Evolutionary conservation across 2,329 filamentous ascomycete genomes (phyloP), one percentile per base, ranked within the genome.

Genomic region (Fusarium solani-melongenae): DNA sequence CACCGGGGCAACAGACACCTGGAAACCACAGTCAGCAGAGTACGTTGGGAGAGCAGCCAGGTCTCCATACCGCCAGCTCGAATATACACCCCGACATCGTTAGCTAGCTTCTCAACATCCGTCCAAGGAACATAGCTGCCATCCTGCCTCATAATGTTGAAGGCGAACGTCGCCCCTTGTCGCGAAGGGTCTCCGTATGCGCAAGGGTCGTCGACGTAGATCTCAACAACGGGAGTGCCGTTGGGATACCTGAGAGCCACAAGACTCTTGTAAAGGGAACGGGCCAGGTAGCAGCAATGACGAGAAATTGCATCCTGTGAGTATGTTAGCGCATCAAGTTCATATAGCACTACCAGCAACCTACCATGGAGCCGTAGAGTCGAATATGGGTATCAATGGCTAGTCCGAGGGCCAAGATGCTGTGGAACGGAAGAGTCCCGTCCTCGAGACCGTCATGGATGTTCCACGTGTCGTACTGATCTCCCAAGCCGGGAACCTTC

Each of bases 371-470:
- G 2, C 86, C 86, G 76, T 88, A 92, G 4, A 93, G 79, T 33
- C 84, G 82, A 36, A 81, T 77, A 77, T 92, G 89, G 0, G 87
- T 86, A 38, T 87, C 85, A 33, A 92, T 88, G 3, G 90, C 90
- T 66, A 89, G 85, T 4, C 87, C 88, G 22, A 92, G 82, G 0
- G 91, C 91, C 62, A 92, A 83, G 67, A 93, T 92, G 67, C 83
- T 90, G 77, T 92, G 91, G 73, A 92, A 92, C 2, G 91, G 89
- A 11, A 91, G 81, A 1, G 91, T 93, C 1, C 91, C 91, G 73
- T 93, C 92, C 77, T 93, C 92, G 9, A 93, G 84, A 2, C 86
- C 84, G 46, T 91, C 89, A 75, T 92, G 89, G 5, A 91, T 81
- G 53, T 84, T 83, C 60, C 84, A 86, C 2, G 77, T 75, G 17